Base-by-base conservation (phyloP, 2,329 filamentous ascomycete genomes). In the Pseudogymnoascus destructans region DNA sequence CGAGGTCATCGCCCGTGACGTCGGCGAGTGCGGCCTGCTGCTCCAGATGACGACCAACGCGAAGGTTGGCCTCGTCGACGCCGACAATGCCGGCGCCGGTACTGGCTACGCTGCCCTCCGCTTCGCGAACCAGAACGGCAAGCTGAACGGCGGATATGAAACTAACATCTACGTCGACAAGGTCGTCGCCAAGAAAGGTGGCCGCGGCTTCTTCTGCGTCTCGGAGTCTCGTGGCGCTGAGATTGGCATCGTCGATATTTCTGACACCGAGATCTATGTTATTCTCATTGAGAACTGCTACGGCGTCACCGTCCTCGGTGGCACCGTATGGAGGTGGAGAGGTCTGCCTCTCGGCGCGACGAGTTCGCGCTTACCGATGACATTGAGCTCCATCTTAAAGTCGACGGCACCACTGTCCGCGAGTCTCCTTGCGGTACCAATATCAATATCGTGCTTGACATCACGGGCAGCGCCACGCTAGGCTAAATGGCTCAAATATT, bases 221-320 rank as follows among this genome's bases (percentile, higher is more conserved):
- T 80, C 77, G 0, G 70, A 76, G 63, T 80, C 77, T 0, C 79
- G 79, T 0, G 79, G 70, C n/a, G 77, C 72, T 1, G 73, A 73
- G 7, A 81, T 82, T 58, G 67, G 66, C 7, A 70, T 61, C 3
- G 68, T 80, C 15, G 77, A 81, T 61, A 70, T 81, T 1, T 72
- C 76, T 0, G 68, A 70, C 62, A 81, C 80, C 54, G 78, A 74
- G 0, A 79, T 78, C 64, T 81, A 81, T 59, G 75, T 79, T 0
- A 72, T 81, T 17, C 70, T 82, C 1, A 76, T 82, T 25, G 79
- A 82, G 71, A 82, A 82, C 67, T 81, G 79, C 69, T 81, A 81
- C 66, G 77, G 78, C 57, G 61, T 82, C 30, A 67, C 70, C 1
- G 79, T 81, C 64, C 68, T 65, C 1, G 73, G 74, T 15, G 79